Evolutionary conservation across 1,139 yeast genomes (phyloP), one percentile per base, ranked within the genome.

Genomic region (Saccharomyces uvarum): DNA sequence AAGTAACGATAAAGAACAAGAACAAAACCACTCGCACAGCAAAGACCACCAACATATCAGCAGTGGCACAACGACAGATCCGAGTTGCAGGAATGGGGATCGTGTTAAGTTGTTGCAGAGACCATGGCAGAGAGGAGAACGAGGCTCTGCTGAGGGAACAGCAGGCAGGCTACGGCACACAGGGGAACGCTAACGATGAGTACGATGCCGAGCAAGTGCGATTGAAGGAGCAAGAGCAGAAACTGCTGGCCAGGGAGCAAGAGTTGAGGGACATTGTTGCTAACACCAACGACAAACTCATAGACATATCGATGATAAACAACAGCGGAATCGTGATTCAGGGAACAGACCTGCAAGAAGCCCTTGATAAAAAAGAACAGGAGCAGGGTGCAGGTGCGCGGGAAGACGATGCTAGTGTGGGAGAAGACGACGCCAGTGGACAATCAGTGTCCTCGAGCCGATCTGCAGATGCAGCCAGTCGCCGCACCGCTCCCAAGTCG

Each of bases 251-350:
- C 2, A 60, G 76, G 50, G 75, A 72, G 42, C 69, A 68, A 26
- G 71, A 72, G 51, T 58, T 73, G 42, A 68, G 70, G 50, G 67
- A 67, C n/a, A 73, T 73, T 49, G 77, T 73, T 14, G 63, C 69
- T 27, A 72, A 65, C 48, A 72, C 76, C 8, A 73, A 71, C 51
- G 76, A 73, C 61, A 66, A 63, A 52, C 61, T 69, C 42, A 67
- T 68, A 26, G 71, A 68, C 53, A 68, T 68, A 16, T 67, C 71
- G 1, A 67, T 68, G 71, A 63, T 69, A 24, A 67, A 64, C 54
- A 67, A 67, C 53, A 67, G 70, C 53, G 71, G 70, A 4, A 67
- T 68, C 16, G 71, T 68, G 13, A 54, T 63, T 2, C 65, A 61
- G 29, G 63, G 68, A 28, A 59, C 58, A 49, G 70, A 67, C 54